Percentiles rank a stretch among this genome's conserved stretches.
Conservation (phyloP, 805 yeast species). For the Naumovozyma castellii region DNA sequence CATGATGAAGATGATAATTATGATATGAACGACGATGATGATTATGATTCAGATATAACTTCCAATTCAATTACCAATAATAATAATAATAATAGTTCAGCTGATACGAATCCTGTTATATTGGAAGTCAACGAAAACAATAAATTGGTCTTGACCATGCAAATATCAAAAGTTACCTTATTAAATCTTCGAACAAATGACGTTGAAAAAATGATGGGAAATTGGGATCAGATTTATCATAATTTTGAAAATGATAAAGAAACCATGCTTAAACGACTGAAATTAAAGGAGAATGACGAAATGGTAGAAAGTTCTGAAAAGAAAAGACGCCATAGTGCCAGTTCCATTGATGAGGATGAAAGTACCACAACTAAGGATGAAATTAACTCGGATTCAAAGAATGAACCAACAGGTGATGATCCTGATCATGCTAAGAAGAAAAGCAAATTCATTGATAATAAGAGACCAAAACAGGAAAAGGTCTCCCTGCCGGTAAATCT, state of each 20-base stretch:
- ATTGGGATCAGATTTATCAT: slow-evolving; percentile 66
- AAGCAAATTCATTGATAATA: slow-evolving; percentile 7
- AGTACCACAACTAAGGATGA: slow-evolving; percentile 8
- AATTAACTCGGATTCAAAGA: slow-evolving; percentile 17
- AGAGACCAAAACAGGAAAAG: slow-evolving; percentile 20
- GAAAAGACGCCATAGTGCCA: slow-evolving; percentile 18
- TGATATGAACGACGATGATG: slow-evolving; percentile 10
- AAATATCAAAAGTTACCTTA: slow-evolving; percentile 30
- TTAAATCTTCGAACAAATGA: slow-evolving; percentile 27
- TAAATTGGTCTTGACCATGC: slow-evolving; percentile 24
- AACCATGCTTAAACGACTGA: slow-evolving; percentile 63
- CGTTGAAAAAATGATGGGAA: slow-evolving; percentile 37
- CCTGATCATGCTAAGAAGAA: slow-evolving; percentile 4
- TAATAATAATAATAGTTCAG: background rate
- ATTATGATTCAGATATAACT: slow-evolving; percentile 9
- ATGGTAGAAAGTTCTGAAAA: slow-evolving; percentile 36
- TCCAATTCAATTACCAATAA: background rate
- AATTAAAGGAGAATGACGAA: slow-evolving; percentile 71
- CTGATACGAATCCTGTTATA: background rate
- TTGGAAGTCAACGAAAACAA: slow-evolving; percentile 13
- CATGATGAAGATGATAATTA: slow-evolving; percentile 12
- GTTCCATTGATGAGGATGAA: slow-evolving; percentile 9
- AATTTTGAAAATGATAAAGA: slow-evolving; percentile 68
- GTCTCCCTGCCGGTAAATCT: slow-evolving; percentile 35
- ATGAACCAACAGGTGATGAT: slow-evolving; percentile 27